Base-by-base conservation (phyloP, 257 asterid genomes). In the Penstemon davidsonii region DNA sequence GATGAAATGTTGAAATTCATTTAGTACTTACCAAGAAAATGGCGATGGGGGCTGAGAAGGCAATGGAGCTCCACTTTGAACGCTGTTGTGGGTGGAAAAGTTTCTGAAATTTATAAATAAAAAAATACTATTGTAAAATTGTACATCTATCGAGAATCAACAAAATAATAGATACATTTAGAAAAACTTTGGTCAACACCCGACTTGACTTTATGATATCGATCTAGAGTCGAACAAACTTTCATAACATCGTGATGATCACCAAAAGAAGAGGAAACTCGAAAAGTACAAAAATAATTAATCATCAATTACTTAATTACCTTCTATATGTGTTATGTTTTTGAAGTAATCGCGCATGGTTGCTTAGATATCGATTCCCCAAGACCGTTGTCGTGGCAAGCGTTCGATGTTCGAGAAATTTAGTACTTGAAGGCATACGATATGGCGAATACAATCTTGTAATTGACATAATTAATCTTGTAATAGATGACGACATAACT, bases 31-130 rank as follows among this genome's bases (percentile, higher is more conserved):
- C 88, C 12, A 39, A 6, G 77, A 70, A 39, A 76, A 72, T 54
- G 86, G 66, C 37, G 85, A 54, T 25, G 88, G 78, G 63, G 79
- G 80, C 18, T 63, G 70, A 51, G 85, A 66, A 46, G 88, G 84
- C 75, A 68, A 64, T 61, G 88, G 88, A 55, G 84, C 71, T 69
- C 69, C 74, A 12, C 73, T 69, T 75, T 67, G 70, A 77, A 41
- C 52, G 45, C 57, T 45, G n/a, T 52, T 72, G 41, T 74, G 3
- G 50, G 55, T 72, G 19, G 83, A 80, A 64, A 75, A 78, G 0
- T 80, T 70, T 60, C 88, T 83, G 69, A 15, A 63, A 53, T 11
- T 7, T 18, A 6, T 8, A 4, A 36, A 19, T 6, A 44, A 10
- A 40, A 15, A 10, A n/a, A 39, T 37, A 38, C 0, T 2, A 54